Conservation (phyloP, 192 early-diverging fungal genomes). For the Phlyctochytrium arcticum region DNA sequence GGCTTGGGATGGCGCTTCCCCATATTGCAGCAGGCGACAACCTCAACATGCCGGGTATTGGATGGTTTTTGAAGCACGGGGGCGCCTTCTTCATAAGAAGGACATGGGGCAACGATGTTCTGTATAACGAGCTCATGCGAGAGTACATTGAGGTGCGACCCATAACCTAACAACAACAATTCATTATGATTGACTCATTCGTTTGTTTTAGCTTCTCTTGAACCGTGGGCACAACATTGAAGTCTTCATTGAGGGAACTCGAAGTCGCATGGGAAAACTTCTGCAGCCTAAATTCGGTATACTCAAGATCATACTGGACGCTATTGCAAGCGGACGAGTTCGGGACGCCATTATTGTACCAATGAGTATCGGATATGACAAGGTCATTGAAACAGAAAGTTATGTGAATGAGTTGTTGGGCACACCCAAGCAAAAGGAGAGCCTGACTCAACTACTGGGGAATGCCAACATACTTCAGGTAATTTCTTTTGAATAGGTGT, state of each 20-base stretch:
- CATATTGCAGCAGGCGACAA: conserved; percentile 86
- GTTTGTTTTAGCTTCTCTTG: conserved; percentile 43
- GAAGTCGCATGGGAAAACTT: conserved; percentile 74
- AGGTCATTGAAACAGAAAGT: conserved; percentile 74
- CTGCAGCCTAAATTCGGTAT: conserved; percentile 78
- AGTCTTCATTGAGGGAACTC: conserved; percentile 80
- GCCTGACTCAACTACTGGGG: conserved; percentile 62
- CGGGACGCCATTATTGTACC: conserved; percentile 73
- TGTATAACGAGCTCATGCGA: conserved; percentile 69
- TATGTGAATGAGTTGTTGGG: conserved; percentile 78
- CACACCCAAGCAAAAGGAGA: conserved; percentile 76
- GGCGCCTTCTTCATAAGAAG: conserved; percentile 81
- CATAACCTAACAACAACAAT: neutral
- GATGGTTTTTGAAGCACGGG: conserved; percentile 54
- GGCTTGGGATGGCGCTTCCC: conserved; percentile 70
- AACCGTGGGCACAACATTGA: conserved; percentile 75
- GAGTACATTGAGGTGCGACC: conserved; percentile 63
- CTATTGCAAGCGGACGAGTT: conserved; percentile 54
- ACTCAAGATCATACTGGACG: conserved; percentile 77
- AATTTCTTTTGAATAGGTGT: neutral
- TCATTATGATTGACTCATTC: neutral
- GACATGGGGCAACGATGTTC: conserved; percentile 68
- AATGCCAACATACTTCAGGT: conserved; percentile 35
- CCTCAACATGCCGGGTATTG: conserved; percentile 73
- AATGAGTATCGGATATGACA: conserved; percentile 81